A percentile compares a stretch with the other conserved stretches of the same genome.
These are phyloP conservation scores for Sugiyamaella marilandica DNA, from an alignment of 805 yeast species.

Conservation along the genomic window DNA sequence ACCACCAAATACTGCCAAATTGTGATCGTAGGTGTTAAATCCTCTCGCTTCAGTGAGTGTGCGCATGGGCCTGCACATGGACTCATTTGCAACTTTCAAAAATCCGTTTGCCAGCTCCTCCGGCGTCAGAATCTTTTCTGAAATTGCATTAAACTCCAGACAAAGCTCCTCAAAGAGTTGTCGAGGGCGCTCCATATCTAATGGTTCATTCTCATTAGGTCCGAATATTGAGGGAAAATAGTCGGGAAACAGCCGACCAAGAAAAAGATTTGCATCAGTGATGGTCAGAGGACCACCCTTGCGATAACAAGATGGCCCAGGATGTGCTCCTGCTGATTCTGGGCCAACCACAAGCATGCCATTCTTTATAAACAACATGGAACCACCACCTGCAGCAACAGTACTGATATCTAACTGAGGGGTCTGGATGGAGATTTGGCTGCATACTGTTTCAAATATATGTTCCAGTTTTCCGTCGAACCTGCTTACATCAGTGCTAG, in stretches of 20 bases:
- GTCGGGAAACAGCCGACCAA: slow-evolving; percentile 67
- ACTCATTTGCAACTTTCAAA: slow-evolving; percentile 73
- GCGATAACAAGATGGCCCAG: slow-evolving; percentile 83
- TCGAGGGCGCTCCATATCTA: slow-evolving; percentile 51
- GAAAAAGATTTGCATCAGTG: slow-evolving; percentile 73
- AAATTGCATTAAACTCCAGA: slow-evolving; percentile 12
- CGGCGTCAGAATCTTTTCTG: slow-evolving; percentile 46
- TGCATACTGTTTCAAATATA: slow-evolving; percentile 77
- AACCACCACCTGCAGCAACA: slow-evolving; percentile 82
- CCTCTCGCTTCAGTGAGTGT: slow-evolving; percentile 82
- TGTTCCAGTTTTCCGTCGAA: slow-evolving; percentile 66
- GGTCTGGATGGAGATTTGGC: slow-evolving; percentile 74
- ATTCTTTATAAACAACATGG: slow-evolving; percentile 58
- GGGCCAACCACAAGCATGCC: slow-evolving; percentile 80
- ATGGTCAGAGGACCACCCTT: slow-evolving; percentile 81
- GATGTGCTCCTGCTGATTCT: slow-evolving; percentile 79
- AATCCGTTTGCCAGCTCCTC: slow-evolving; percentile 77
- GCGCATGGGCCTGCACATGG: slow-evolving; percentile 84
- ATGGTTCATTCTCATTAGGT: slow-evolving; percentile 63
- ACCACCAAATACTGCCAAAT: slow-evolving; percentile 81
- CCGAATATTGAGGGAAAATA: slow-evolving; percentile 80
- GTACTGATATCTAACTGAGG: slow-evolving; percentile 78
- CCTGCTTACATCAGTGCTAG: slow-evolving; percentile 78
- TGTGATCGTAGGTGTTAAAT: slow-evolving; percentile 55
- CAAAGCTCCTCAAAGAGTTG: slow-evolving; percentile 45